Base-by-base conservation (phyloP, 1,139 yeast species). In the Blastobotrys buckinghamii region DNA sequence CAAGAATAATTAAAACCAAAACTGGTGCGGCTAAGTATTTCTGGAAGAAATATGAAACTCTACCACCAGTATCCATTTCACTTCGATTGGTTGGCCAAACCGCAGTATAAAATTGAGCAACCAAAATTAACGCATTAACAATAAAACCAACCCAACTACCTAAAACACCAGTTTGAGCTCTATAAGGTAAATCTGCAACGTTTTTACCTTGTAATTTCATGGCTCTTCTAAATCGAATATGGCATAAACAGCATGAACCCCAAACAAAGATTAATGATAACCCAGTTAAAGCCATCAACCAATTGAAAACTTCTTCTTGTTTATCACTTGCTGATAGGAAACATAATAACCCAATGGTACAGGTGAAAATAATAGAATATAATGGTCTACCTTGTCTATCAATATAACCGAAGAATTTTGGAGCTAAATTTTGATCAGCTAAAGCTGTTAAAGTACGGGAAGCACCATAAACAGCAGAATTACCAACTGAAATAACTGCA, bases 211-310 rank as follows among this genome's bases (percentile, higher is more conserved):
- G 84, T 8, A 62, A 75, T 39, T 67, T 65, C 71, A 88, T 74
- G 1, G 95, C 96, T 48, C 73, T 66, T 71, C 96, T 81, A 69
- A 87, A 86, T 65, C 95, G 77, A 52, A 87, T 72, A 58, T 82
- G 94, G 59, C 89, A 81, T 50, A 84, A 62, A 62, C 84, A 81
- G 60, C 88, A 84, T 19, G 90, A 80, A 37, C 81, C 80, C 95
- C 95, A 87, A 6, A 94, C 84, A 66, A 86, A 86, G 50, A 88
- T 73, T 1, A 95, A 82, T 41, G 94, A 83, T 55, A 87, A 77
- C 51, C 95, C 95, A n/a, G 95, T 84, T 42, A 89, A 71, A 22
- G 96, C 86, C 63, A 86, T 71, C 61, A 88, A 71, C 96, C 96
- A 88, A 57, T 72, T 73, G 67, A 88, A 88, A 15, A 87, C 86